Percentiles rank a stretch among this genome's conserved stretches.
Evolutionary conservation across 345 rosid genomes (phyloP).

Genomic region (Citrus cavaleriei): DNA sequence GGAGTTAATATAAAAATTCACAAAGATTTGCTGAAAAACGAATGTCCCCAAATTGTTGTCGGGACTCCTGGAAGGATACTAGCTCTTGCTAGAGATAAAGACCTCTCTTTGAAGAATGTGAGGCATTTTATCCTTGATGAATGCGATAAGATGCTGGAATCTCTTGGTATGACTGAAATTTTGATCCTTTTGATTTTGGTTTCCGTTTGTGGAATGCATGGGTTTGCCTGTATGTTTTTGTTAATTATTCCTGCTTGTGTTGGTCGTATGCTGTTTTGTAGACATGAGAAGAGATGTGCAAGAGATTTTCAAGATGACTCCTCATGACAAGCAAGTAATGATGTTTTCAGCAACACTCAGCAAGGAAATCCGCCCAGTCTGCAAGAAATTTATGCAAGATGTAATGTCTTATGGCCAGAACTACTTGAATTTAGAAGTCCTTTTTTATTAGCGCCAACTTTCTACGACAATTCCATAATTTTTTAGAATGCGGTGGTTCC

Average conservation of each 20-base stretch:
- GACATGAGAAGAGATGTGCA: conserved; percentile 99
- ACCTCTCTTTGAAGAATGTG: conserved; percentile 94
- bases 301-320: conserved; percentile 98
- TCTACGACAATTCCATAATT: conserved; percentile 28
- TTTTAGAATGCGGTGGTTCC: conserved; percentile 19
- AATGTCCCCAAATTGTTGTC: conserved; percentile 97
- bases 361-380: conserved; percentile 99
- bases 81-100: conserved; percentile 86
- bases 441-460: conserved; percentile 39
- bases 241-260: not conserved
- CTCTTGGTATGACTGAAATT: conserved; percentile 59
- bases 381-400: conserved; percentile 99
- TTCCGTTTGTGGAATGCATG: not conserved
- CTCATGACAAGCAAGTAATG: conserved; percentile 99
- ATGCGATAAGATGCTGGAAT: conserved; percentile 99
- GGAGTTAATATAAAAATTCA: conserved; percentile 92
- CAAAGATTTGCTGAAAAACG: conserved; percentile 90
- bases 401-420: conserved; percentile 75
- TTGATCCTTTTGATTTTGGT: too few relatives aligned
- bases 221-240: not conserved
- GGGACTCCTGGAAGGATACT: conserved; percentile 97
- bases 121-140: conserved; percentile 99
- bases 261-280: conserved; percentile 20
- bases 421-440: conserved; percentile 56
- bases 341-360: conserved; percentile 99